A percentile compares a stretch with the other conserved stretches of the same genome.
phyloP scores from a whole-genome alignment of 495 filamentous ascomycete genomes.

The Podospora fimiseda region DNA sequence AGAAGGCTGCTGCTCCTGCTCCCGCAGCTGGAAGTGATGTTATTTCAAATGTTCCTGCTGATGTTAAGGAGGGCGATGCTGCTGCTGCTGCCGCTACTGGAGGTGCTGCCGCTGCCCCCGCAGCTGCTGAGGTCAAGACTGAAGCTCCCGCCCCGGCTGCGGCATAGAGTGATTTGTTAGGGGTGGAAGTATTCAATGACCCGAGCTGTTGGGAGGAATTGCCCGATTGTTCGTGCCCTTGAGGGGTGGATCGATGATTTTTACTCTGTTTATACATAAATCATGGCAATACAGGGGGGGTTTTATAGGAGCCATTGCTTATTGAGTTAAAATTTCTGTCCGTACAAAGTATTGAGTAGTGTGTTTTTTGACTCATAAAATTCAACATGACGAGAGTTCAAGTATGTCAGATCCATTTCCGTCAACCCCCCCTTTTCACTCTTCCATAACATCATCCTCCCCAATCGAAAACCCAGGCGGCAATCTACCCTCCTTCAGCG shows the following conservation, averaged over 20 bases:
- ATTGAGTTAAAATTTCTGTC: too few relatives aligned
- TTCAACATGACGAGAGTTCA: too few relatives aligned
- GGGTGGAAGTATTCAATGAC: neutral
- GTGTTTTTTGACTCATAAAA: too few relatives aligned
- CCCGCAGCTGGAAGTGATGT: neutral
- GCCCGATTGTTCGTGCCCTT: neutral
- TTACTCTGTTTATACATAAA: too few relatives aligned
- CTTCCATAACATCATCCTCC: constrained; percentile 43
- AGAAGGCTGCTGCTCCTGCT: constrained; percentile 13
- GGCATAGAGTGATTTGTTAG: constrained; percentile 13
- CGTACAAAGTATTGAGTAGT: too few relatives aligned
- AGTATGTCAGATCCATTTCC: too few relatives aligned
- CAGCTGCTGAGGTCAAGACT: constrained; percentile 11
- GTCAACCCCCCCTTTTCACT: too few relatives aligned
- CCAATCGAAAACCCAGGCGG: constrained; percentile 56
- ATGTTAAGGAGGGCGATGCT: constrained; percentile 18
- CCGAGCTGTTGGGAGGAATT: neutral
- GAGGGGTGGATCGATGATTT: too few relatives aligned
- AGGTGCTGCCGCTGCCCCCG: too few relatives aligned
- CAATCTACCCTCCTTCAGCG: constrained; percentile 78
- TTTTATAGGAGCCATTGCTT: too few relatives aligned
- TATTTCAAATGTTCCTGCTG: constrained; percentile 22
- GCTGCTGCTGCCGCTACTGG: constrained; percentile 10
- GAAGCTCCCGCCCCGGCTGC: constrained; percentile 32
- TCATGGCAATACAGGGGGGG: too few relatives aligned